Evolutionary conservation across 805 yeast genomes (phyloP).

Genomic region (Starmerella roubikii): DNA sequence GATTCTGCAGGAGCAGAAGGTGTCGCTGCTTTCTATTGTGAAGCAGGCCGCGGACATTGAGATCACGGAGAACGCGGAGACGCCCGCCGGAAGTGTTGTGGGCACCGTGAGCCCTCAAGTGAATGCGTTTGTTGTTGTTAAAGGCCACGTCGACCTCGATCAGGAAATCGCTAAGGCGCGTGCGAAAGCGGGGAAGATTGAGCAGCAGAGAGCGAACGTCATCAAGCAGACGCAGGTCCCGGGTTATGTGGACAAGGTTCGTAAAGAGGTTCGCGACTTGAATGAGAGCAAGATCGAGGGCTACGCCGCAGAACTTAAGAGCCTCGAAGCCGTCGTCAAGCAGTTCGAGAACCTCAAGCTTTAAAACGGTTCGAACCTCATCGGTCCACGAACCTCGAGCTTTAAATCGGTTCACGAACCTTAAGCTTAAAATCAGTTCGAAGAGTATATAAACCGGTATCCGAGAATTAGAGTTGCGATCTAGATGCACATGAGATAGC

Average conservation of each 20-base stretch:
- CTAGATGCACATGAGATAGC: too few relatives aligned
- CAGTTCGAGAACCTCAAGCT: slow-evolving; percentile 44
- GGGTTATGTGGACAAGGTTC: slow-evolving; percentile 81
- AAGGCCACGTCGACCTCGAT: slow-evolving; percentile 88
- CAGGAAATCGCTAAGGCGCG: slow-evolving; percentile 75
- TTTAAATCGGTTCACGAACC: too few relatives aligned
- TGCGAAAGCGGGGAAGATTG: slow-evolving; percentile 57
- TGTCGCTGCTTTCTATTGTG: slow-evolving; percentile 79
- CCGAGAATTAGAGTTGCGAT: too few relatives aligned
- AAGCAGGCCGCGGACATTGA: slow-evolving; percentile 72
- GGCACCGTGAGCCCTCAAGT: slow-evolving; percentile 67
- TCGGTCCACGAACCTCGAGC: too few relatives aligned
- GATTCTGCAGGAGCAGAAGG: slow-evolving; percentile 56
- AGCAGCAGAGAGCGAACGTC: slow-evolving; percentile 45
- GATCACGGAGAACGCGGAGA: slow-evolving; percentile 44
- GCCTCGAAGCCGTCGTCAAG: slow-evolving; percentile 71
- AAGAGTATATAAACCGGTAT: too few relatives aligned
- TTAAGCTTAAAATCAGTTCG: too few relatives aligned
- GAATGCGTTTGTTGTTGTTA: slow-evolving; percentile 79
- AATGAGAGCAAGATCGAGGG: slow-evolving; percentile 57
- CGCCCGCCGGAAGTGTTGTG: slow-evolving; percentile 86
- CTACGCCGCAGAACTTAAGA: slow-evolving; percentile 74
- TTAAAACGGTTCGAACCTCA: neutral
- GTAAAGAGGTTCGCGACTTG: slow-evolving; percentile 62
- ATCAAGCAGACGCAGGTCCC: slow-evolving; percentile 55